These are phyloP conservation scores for Tanacetum coccineum DNA, from an alignment of 129 eudicot species.

Conservation along the genomic window DNA sequence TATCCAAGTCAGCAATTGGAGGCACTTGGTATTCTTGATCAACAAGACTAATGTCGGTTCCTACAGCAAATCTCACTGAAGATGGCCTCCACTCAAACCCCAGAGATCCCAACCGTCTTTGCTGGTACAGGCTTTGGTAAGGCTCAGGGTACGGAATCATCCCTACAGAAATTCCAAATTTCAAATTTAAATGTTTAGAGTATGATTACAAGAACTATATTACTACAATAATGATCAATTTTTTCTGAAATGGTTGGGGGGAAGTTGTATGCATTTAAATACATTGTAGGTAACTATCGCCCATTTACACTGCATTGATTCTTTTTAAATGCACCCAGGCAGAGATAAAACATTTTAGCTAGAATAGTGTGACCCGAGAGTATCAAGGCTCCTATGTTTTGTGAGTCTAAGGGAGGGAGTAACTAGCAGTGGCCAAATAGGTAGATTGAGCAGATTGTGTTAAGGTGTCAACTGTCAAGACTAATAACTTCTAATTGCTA, in stretches of 20 bases:
- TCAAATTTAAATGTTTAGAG: not conserved
- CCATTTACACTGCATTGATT: no score
- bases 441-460: no score
- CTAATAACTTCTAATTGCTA: no score
- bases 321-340: no score
- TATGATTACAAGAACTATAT: not conserved
- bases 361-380: no score
- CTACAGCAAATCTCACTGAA: slow-evolving; percentile 75
- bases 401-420: no score
- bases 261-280: no score
- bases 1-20: slow-evolving; percentile 83
- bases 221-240: not conserved
- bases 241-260: not conserved
- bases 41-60: slow-evolving; percentile 72
- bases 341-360: no score
- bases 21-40: slow-evolving; percentile 82
- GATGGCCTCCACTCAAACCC: slow-evolving; percentile 95
- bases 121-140: slow-evolving; percentile 82
- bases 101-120: slow-evolving; percentile 77
- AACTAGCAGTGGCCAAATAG: no score
- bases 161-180: slow-evolving; percentile 39
- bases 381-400: no score
- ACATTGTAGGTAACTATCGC: no score
- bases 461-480: no score
- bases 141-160: slow-evolving; percentile 98